Conservation (phyloP, 768 basidiomycete genomes). For the Phaffia tasmanica region DNA sequence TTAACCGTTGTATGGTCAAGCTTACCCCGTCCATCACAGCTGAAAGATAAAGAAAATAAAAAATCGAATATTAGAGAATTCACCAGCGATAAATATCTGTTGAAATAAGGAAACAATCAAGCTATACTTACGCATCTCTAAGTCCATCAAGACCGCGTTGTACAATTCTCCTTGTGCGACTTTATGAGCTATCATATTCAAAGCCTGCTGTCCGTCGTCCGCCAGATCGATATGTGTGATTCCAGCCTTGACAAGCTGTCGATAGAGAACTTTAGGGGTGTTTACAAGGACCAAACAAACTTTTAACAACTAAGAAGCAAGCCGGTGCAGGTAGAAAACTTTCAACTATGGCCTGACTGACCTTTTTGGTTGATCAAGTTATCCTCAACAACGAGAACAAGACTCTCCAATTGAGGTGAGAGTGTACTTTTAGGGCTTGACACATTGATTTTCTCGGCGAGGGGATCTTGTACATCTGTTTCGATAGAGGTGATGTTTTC, state of each 20-base stretch:
- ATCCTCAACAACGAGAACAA: conserved; percentile 21
- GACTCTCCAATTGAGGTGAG: not conserved
- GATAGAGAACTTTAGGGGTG: not conserved
- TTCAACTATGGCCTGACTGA: not conserved
- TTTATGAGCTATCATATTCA: not conserved
- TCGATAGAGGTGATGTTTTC: not conserved
- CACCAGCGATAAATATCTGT: not conserved
- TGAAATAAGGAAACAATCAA: not conserved
- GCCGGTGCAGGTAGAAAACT: not conserved
- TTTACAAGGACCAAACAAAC: not conserved
- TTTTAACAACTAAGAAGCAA: not conserved
- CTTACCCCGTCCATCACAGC: not conserved
- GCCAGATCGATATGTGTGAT: conserved; percentile 3
- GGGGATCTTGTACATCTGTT: not conserved
- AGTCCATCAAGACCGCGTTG: conserved; percentile 14
- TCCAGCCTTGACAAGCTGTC: conserved; percentile 19
- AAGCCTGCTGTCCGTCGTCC: conserved; percentile 11
- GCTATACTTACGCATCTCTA: not conserved
- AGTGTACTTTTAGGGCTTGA: not conserved
- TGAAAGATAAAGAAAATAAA: not conserved
- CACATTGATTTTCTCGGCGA: not conserved
- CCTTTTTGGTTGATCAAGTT: conserved; percentile 19
- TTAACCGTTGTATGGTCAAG: not conserved
- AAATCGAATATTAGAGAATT: conserved; percentile 1
- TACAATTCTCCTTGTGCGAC: not conserved